phyloP scores from a whole-genome alignment of 345 rosid species.

The Durio zibethinus region DNA sequence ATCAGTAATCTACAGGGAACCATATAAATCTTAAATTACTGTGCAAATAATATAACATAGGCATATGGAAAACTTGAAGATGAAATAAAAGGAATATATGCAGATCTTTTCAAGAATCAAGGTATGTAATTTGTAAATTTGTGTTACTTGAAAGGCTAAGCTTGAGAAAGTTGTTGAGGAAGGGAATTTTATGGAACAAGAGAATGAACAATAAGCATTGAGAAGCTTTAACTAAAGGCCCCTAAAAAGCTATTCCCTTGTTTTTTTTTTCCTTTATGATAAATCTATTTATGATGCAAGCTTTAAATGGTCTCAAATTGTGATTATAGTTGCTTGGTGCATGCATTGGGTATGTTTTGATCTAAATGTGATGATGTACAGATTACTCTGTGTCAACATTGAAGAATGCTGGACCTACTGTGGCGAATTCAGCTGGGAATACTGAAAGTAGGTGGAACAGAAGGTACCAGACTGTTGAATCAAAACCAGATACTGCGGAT shows the following conservation, averaged over 20 bases:
- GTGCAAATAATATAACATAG: too few species aligned
- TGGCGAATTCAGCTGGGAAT: constrained; percentile 25
- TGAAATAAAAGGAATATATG: too few species aligned
- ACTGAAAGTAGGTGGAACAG: constrained; percentile 24
- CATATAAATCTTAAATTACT: too few species aligned
- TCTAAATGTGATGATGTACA: constrained; percentile 30
- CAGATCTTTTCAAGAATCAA: too few species aligned
- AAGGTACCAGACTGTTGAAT: constrained; percentile 22
- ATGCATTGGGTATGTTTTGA: constrained; percentile 4
- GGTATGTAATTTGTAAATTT: neutral
- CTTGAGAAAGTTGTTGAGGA: neutral
- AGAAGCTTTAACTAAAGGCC: neutral
- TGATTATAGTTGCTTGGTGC: neutral
- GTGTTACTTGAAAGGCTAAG: neutral
- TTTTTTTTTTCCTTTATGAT: neutral
- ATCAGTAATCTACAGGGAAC: too few species aligned
- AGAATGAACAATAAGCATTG: neutral
- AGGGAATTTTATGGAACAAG: neutral
- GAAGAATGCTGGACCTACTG: constrained; percentile 26
- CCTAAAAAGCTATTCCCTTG: neutral
- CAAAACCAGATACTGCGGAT: constrained; percentile 24
- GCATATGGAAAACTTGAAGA: too few species aligned
- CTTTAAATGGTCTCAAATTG: neutral
- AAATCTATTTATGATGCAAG: neutral
- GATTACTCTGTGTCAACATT: constrained; percentile 38